Percentiles rank a stretch among this genome's conserved stretches.
Conservation (phyloP, 2,329 filamentous ascomycete species). For the Colletotrichum tropicicola region DNA sequence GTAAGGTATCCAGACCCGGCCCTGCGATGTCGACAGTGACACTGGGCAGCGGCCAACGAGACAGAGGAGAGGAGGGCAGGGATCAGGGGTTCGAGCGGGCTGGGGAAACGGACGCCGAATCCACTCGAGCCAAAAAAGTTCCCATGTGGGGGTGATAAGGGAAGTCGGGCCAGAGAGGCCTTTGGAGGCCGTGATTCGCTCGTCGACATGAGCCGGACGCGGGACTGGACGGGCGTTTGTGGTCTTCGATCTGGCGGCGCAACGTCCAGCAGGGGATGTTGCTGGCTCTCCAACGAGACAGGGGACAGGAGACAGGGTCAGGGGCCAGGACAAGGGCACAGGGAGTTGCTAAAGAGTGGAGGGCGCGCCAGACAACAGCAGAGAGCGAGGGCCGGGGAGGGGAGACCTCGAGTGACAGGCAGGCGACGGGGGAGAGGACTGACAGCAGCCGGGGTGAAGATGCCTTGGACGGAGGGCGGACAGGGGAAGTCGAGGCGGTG, state of each 20-base stretch:
- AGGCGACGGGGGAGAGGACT: neutral
- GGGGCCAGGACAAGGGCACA: neutral
- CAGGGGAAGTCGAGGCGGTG: conserved; percentile 15
- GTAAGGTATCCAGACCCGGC: conserved; percentile 2
- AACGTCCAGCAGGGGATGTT: neutral
- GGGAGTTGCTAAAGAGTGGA: neutral
- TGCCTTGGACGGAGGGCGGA: neutral
- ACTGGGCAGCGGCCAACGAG: neutral
- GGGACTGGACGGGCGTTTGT: conserved; percentile 26
- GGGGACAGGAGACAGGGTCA: neutral
- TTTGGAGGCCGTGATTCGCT: too few relatives aligned
- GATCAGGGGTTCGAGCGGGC: conserved; percentile 7
- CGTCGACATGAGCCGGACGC: neutral
- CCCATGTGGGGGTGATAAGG: conserved; percentile 29
- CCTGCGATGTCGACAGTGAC: too few relatives aligned
- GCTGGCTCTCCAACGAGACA: neutral
- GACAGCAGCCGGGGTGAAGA: neutral
- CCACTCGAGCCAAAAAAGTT: conserved; percentile 29
- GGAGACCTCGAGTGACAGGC: neutral
- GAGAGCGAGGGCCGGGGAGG: neutral
- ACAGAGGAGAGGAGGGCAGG: neutral
- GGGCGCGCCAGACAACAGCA: too few relatives aligned
- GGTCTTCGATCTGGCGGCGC: conserved; percentile 25
- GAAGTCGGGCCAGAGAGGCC: too few relatives aligned
- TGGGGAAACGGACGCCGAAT: conserved; percentile 12